Conservation (phyloP, 352 stramenopile genomes). For the Phytophthora hibernalis region DNA sequence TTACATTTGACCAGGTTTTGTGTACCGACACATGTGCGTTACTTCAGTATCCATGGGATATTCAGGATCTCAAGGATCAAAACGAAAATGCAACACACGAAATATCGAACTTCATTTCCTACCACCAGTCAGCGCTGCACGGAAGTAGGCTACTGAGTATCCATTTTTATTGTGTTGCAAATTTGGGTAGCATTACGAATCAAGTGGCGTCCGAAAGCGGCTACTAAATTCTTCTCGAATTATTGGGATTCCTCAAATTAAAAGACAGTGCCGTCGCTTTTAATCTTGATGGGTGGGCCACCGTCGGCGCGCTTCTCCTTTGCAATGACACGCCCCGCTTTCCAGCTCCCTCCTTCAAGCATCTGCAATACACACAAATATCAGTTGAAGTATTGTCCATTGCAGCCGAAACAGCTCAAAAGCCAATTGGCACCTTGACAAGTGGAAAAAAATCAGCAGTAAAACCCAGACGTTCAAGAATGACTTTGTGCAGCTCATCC, state of each 20-base stretch:
- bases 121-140: too few species aligned
- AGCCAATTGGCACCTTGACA: slow-evolving; percentile 69
- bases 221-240: not conserved
- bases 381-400: slow-evolving; percentile 12
- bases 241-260: slow-evolving; percentile 27
- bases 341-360: slow-evolving; percentile 89
- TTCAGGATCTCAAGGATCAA: too few species aligned
- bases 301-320: slow-evolving; percentile 77
- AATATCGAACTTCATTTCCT: too few species aligned
- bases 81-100: too few species aligned
- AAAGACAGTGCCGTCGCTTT: slow-evolving; percentile 90
- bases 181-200: not conserved
- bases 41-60: too few species aligned
- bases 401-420: not conserved
- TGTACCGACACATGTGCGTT: too few species aligned
- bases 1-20: too few species aligned
- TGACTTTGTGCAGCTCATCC: slow-evolving; percentile 75
- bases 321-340: slow-evolving; percentile 80
- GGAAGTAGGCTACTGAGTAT: too few species aligned
- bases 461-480: slow-evolving; percentile 70
- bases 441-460: slow-evolving; percentile 81
- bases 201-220: not conserved
- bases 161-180: too few species aligned
- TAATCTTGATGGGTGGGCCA: slow-evolving; percentile 83
- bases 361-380: slow-evolving; percentile 42